Evolutionary conservation across 2,329 filamentous ascomycete genomes (phyloP), one percentile per base, ranked within the genome.

Genomic region (Colletotrichum viniferum): DNA sequence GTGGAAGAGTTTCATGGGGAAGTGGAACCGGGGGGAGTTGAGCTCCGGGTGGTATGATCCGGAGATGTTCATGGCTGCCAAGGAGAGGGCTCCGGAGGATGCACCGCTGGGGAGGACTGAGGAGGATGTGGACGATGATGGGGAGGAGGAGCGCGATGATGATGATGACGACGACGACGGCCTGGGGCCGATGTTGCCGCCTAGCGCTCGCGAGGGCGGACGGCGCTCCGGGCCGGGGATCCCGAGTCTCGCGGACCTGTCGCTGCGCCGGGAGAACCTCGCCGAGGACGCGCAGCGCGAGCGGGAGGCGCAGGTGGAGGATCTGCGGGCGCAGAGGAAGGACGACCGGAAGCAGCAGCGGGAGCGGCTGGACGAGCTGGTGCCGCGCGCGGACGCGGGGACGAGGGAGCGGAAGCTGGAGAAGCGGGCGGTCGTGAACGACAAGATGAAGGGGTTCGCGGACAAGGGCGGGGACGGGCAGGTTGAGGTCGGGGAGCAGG

Each of bases 21-120:
- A 96, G 88, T 99, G 97, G 96, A 99, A 99, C 86, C 91, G 92
- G 80, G 94, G 93, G 81, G 95, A 96, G 85, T 88, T 98, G 77
- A 94, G 94, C 6, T 94, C 96, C 83, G 95, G 95, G 62, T 99
- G 96, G 96, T 99, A 98, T 84, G 95, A 97, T 81, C 94, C 96
- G 9, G 90, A 90, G 73, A 94, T 92, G 77, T 91, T 95, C 76
- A 79, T 80, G 43, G 81, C 83, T 28, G 83, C 85, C 10, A 77
- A 82, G 34, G 82, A 83, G 12, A 83, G 79, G 77, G 76, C 74
- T 1, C 67, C 77, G 14, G 74, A 60, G 68, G 74, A 64, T 14
- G 56, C 26, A 13, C 30, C 28, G 4, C 21, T 21, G 43, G 43
- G 55, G 24, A 38, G 32, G 28, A 18, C 9, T 9, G 62, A n/a